phyloP scores from a whole-genome alignment of 345 rosid genomes.

The Conringia planisiliqua region DNA sequence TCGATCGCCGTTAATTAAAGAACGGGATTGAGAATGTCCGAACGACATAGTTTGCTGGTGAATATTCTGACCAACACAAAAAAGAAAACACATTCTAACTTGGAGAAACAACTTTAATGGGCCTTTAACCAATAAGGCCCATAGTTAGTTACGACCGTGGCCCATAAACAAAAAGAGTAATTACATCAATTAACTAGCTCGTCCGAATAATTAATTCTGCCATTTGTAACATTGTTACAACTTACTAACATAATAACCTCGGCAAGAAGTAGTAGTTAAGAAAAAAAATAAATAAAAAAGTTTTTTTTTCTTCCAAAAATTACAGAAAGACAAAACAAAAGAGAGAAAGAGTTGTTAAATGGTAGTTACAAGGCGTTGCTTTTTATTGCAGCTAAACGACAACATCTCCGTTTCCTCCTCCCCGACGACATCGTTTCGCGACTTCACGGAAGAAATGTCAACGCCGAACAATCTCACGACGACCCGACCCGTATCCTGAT shows the following conservation, averaged over 20 bases:
- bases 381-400: conserved; percentile 53
- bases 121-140: not conserved
- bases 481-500: conserved; percentile 40
- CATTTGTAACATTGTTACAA: not conserved
- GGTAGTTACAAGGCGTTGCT: conserved; percentile 66
- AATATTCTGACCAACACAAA: not conserved
- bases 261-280: not conserved
- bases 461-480: conserved; percentile 66
- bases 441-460: conserved; percentile 26
- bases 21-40: conserved; percentile 27
- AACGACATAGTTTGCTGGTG: conserved; percentile 28
- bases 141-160: not conserved
- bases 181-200: not conserved
- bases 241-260: not conserved
- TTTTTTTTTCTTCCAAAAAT: not conserved
- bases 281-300: not conserved
- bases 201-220: not conserved
- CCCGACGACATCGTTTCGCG: conserved; percentile 37
- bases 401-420: conserved; percentile 49
- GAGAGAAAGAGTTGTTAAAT: not conserved
- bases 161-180: not conserved
- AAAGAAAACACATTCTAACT: not conserved
- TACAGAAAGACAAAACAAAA: not conserved
- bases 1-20: conserved; percentile 29
- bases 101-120: not conserved